Evolutionary conservation across 805 yeast genomes (phyloP).

Genomic region (Monosporozyma unispora): DNA sequence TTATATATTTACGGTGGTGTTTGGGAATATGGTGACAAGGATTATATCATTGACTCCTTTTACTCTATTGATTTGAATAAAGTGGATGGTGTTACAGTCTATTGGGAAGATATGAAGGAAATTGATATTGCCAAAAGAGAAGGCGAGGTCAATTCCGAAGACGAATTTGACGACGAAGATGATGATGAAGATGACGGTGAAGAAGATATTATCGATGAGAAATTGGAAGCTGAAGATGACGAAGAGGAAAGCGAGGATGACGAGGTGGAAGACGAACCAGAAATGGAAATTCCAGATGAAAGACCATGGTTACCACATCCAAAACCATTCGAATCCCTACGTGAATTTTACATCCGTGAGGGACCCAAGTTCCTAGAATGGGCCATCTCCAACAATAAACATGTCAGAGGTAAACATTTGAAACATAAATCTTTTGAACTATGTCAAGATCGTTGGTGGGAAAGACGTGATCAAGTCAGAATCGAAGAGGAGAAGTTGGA

Average conservation of each 20-base stretch:
- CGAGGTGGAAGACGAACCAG: slow-evolving; percentile 50
- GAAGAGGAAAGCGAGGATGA: slow-evolving; percentile 63
- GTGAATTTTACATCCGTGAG: slow-evolving; percentile 77
- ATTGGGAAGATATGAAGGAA: slow-evolving; percentile 76
- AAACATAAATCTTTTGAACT: slow-evolving; percentile 84
- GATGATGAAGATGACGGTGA: slow-evolving; percentile 58
- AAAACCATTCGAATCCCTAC: slow-evolving; percentile 76
- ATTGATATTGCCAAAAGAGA: slow-evolving; percentile 41
- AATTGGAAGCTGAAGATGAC: slow-evolving; percentile 38
- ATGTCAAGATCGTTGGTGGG: slow-evolving; percentile 97
- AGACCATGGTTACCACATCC: slow-evolving; percentile 98
- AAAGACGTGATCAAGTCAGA: slow-evolving; percentile 87
- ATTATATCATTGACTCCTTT: slow-evolving; percentile 73
- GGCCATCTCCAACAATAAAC: slow-evolving; percentile 81
- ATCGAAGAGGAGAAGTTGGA: slow-evolving; percentile 82
- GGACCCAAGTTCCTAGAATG: slow-evolving; percentile 85
- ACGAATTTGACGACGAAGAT: slow-evolving; percentile 56
- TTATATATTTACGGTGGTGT: slow-evolving; percentile 84
- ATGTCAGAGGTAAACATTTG: slow-evolving; percentile 80
- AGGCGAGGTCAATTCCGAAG: slow-evolving; percentile 53
- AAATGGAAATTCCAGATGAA: slow-evolving; percentile 73
- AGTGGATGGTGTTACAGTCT: slow-evolving; percentile 77
- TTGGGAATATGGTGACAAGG: slow-evolving; percentile 83
- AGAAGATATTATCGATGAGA: slow-evolving; percentile 37
- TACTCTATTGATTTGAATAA: slow-evolving; percentile 80